Evolutionary conservation across 495 filamentous ascomycete genomes (phyloP).

Genomic region (Neurospora discreta): DNA sequence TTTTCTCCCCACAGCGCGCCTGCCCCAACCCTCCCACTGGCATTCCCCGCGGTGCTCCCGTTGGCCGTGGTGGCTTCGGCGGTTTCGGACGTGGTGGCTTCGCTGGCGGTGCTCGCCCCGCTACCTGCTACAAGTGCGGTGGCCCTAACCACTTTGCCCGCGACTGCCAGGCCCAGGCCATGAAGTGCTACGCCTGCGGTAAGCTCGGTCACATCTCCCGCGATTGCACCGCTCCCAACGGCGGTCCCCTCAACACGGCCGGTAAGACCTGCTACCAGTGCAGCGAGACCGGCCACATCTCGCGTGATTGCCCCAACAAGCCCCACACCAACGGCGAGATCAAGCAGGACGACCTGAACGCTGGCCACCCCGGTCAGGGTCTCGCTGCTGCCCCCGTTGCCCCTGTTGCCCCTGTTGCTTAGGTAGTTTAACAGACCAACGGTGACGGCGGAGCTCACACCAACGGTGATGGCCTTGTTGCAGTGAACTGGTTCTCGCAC

Average conservation of each 20-base stretch:
- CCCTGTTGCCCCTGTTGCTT: conserved; percentile 15
- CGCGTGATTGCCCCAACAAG: conserved; percentile 76
- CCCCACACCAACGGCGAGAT: conserved; percentile 37
- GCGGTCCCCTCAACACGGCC: conserved; percentile 85
- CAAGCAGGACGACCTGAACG: conserved; percentile 21
- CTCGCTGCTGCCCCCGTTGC: conserved; percentile 18
- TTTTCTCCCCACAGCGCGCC: conserved; percentile 47
- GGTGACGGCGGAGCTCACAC: neutral
- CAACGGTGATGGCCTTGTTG: neutral
- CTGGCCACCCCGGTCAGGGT: conserved; percentile 2
- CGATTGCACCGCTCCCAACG: conserved; percentile 95
- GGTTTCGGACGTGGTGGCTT: conserved; percentile 53
- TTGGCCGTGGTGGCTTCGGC: conserved; percentile 57
- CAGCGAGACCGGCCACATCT: conserved; percentile 91
- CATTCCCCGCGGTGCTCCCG: conserved; percentile 53
- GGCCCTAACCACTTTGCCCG: conserved; percentile 98
- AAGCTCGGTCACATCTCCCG: conserved; percentile 97
- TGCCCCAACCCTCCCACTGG: conserved; percentile 60
- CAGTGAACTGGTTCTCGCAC: neutral
- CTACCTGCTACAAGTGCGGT: conserved; percentile 99
- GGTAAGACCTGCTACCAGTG: conserved; percentile 99
- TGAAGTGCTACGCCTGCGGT: conserved; percentile 99
- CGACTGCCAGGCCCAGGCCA: conserved; percentile 97
- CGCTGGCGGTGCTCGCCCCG: conserved; percentile 56
- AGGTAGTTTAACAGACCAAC: conserved; percentile 20